Evolutionary conservation across 306 rosid species (phyloP), one percentile per base, ranked within the genome.

Genomic region (Betula pendula): DNA sequence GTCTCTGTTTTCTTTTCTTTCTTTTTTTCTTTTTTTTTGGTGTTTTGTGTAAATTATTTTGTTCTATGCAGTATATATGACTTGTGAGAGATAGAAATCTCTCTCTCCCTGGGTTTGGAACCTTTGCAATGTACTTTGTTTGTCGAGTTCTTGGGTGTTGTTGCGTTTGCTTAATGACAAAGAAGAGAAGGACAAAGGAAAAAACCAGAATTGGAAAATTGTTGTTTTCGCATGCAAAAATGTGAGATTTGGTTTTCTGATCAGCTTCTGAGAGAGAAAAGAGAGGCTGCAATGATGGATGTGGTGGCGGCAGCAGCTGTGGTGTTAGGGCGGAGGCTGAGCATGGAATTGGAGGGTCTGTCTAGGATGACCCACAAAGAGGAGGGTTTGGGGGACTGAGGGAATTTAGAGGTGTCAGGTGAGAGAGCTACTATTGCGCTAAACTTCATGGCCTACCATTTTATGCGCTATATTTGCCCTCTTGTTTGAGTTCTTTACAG

Each of bases 391-490:
- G 15, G 27, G 22, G 73, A 70, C 56, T 25, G 58, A 65, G 45
- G 53, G 53, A 70, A 70, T 70, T 70, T 19, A 66, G 70, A 66
- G 70, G 73, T 13, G 72, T n/a, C n/a, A n/a, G 11, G 31, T 3
- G 50, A 2, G 73, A 25, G 55, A 25, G 53, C 56, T 20, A 24
- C 10, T 15, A 38, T 19, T 66, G 47, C 67, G 27, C 33, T 59
- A 70, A 43, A 50, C 58, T 42, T 78, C 25, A 20, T 78, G 82
- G 77, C 29, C 15, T 19, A 16, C 82, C 82, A 49, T 72, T 63
- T 72, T 79, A 72, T 27, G 20, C 77, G 82, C 79, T 72, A 50
- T 38, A 19, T 62, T 25, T 77, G 12, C 38, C 62, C 62, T 55
- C 62, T 22, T 55, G 13, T 11, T 7, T 44, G 14, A 16, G 19